Percentiles rank a stretch among this genome's conserved stretches.
These are phyloP conservation scores for Typha latifolia DNA, from an alignment of 176 grass and related monocot species.

Conservation along the genomic window DNA sequence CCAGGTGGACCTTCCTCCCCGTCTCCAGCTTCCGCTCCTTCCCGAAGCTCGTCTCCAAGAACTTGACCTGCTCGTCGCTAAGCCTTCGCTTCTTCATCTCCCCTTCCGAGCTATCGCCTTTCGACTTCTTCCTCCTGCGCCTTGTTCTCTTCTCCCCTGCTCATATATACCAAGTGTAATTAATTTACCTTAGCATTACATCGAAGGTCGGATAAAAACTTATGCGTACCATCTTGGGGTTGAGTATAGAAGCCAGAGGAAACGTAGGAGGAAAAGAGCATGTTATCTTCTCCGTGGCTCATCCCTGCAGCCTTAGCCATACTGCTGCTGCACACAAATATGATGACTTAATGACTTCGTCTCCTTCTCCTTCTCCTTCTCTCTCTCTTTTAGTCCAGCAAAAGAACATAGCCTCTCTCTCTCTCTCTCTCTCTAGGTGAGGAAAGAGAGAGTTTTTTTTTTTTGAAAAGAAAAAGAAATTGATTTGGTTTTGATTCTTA, in stretches of 20 bases:
- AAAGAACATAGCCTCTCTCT: neutral
- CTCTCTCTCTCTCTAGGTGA: neutral
- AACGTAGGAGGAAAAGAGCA: constrained; percentile 43
- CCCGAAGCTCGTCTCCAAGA: constrained; percentile 66
- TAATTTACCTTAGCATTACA: no score
- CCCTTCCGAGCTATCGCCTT: constrained; percentile 7
- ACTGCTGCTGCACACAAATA: no score
- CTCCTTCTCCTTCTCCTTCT: neutral
- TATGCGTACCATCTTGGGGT: neutral
- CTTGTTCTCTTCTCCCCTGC: constrained; percentile 38
- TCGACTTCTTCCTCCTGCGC: constrained; percentile 51
- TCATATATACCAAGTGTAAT: neutral
- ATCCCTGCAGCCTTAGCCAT: constrained; percentile 22
- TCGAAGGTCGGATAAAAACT: neutral
- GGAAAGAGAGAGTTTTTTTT: neutral
- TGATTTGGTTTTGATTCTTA: neutral
- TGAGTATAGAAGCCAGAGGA: constrained; percentile 26
- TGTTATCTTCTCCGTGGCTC: constrained; percentile 37
- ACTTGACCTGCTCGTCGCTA: constrained; percentile 64
- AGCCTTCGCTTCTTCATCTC: constrained; percentile 75
- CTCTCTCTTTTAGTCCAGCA: neutral
- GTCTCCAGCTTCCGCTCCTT: constrained; percentile 85
- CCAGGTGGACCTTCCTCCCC: constrained; percentile 72
- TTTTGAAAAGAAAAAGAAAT: neutral
- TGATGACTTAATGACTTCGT: neutral